Base-by-base conservation (phyloP, 2,329 filamentous ascomycete species). In the Stagonosporopsis rhizophila region DNA sequence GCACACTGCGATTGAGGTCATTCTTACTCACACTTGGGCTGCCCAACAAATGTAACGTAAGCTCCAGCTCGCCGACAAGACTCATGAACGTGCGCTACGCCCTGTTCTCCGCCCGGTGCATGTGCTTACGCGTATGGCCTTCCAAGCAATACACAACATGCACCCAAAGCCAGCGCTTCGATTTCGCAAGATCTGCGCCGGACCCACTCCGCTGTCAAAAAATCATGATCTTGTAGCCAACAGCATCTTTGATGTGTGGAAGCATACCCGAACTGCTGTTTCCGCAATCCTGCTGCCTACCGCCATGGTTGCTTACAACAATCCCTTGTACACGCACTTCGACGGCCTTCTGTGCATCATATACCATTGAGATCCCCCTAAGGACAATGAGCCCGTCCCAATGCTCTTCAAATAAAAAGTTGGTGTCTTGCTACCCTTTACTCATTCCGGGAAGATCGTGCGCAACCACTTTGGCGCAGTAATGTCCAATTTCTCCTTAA, bases 361-460 rank as follows among this genome's bases (percentile, higher is more conserved):
- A 79, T 2, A 81, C 76, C 40, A 78, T 79, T 63, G 83, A 81
- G 50, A 82, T 84, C 0, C 85, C 86, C 71, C 89, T 88, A 32
- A 86, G 78, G 58, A 85, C 82, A 48, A 91, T 84, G 0, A 87
- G 85, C 0, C 87, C 86, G 57, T 85, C 79, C 85, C 87, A 90
- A 55, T 87, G 71, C 63, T 82, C 76, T 60, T 82, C n/a, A n/a
- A n/a, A 79, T 59, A 90, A 67, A 44, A 85, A 77, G n/a, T 78
- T 76, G 32, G 90, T 71, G 34, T 90, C 80, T 1, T 85, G 82
- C 88, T 88, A 90, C 0, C 79, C 78, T 62, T 85, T 85, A 39
- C 80, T 78, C 14, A 74, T 73, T 0, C 83, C 81, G 1, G 82
- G 80, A 41, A 71, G 1, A 67, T 64, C 6, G 62, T 65, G 3